Conservation (phyloP, 2,329 filamentous ascomycete species). For the Scytalidium sp. region DNA sequence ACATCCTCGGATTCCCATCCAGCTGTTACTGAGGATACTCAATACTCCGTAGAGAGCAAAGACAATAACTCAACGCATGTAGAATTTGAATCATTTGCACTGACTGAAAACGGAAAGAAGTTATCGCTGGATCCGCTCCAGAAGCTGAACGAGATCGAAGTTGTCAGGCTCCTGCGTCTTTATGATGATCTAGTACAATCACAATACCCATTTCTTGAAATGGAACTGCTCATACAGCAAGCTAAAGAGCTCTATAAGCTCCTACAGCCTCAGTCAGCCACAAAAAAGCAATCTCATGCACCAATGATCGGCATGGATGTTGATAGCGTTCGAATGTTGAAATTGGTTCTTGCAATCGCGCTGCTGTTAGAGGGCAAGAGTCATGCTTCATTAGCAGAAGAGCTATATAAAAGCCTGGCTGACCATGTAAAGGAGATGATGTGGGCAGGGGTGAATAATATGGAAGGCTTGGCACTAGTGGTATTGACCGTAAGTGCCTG, state of each 20-base stretch:
- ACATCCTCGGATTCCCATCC: not conserved
- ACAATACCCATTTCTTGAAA: constrained; percentile 27
- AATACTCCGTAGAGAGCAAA: not conserved
- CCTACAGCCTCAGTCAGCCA: not conserved
- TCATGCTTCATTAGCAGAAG: not conserved
- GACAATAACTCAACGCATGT: not conserved
- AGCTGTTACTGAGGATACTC: not conserved
- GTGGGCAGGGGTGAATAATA: not conserved
- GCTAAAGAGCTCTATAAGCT: not conserved
- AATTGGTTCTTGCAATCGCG: not conserved
- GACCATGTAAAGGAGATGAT: not conserved
- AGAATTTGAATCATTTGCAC: not conserved
- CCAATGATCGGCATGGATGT: not conserved
- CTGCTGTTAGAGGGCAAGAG: not conserved
- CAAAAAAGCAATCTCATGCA: not conserved
- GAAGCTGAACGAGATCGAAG: not conserved
- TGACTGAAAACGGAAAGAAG: not conserved
- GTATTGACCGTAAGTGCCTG: not conserved
- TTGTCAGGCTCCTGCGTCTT: not conserved
- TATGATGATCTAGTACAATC: not conserved
- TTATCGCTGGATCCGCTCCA: not conserved
- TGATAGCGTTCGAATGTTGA: not conserved
- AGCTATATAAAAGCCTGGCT: not conserved
- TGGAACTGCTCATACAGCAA: constrained; percentile 54
- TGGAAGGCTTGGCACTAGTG: not conserved